phyloP scores from a whole-genome alignment of 2,329 filamentous ascomycete genomes.

The Remersonia thermophila region DNA sequence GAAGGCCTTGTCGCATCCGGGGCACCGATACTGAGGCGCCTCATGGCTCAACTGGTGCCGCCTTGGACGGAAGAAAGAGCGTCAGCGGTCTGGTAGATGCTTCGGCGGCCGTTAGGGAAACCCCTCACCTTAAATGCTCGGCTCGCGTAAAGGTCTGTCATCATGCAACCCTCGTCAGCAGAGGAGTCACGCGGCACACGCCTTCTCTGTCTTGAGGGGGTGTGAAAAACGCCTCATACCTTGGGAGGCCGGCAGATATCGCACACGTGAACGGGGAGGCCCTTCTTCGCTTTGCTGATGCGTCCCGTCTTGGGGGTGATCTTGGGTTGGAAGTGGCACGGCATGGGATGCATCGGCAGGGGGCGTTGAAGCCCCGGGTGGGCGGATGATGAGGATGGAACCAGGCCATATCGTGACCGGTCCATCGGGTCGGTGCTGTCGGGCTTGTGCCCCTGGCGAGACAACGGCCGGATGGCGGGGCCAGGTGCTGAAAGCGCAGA shows the following conservation, averaged over 20 bases:
- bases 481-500: slow-evolving; percentile 19
- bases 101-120: too few species aligned
- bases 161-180: too few species aligned
- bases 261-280: slow-evolving; percentile 44
- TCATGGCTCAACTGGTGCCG: slow-evolving; percentile 50
- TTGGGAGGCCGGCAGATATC: slow-evolving; percentile 39
- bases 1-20: slow-evolving; percentile 45
- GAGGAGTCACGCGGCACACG: too few species aligned
- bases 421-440: slow-evolving; percentile 39
- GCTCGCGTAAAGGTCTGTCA: slow-evolving; percentile 48
- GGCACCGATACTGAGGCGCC: slow-evolving; percentile 39
- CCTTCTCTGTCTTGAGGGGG: too few species aligned
- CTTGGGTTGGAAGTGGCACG: slow-evolving; percentile 32
- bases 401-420: slow-evolving; percentile 24
- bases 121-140: slow-evolving; percentile 44
- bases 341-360: slow-evolving; percentile 22
- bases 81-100: slow-evolving; percentile 4
- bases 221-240: slow-evolving; percentile 23
- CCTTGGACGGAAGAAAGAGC: slow-evolving; percentile 23
- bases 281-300: slow-evolving; percentile 47
- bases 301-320: slow-evolving; percentile 44
- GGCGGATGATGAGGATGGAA: slow-evolving; percentile 23
- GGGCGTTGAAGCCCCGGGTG: slow-evolving; percentile 29
- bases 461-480: slow-evolving; percentile 18
- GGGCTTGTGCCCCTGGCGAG: slow-evolving; percentile 29